Evolutionary conservation across 176 grass and related monocot species (phyloP).

Genomic region (Elymus sibiricus): DNA sequence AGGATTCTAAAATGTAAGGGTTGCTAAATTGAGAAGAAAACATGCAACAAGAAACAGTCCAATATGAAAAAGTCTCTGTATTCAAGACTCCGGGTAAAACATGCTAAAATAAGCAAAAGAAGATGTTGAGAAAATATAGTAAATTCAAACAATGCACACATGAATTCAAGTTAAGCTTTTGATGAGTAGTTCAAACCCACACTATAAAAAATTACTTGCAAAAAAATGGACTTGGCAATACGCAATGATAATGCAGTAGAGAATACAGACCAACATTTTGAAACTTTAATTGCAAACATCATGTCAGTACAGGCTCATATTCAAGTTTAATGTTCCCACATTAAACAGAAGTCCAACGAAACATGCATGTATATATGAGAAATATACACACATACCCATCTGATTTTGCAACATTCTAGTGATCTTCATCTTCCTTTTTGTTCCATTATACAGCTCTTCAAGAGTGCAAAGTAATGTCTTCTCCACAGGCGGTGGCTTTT

Average conservation of each 20-base stretch:
- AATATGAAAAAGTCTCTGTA: not conserved
- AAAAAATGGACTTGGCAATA: not conserved
- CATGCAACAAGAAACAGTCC: not conserved
- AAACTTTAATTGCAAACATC: not conserved
- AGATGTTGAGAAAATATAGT: not conserved
- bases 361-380: not conserved
- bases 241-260: not conserved
- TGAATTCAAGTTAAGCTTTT: not conserved
- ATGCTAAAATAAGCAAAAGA: not conserved
- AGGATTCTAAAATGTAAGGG: not conserved
- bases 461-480: slow-evolving; percentile 49
- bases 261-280: not conserved
- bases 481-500: slow-evolving; percentile 40
- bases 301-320: not conserved
- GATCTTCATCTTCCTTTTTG: slow-evolving; percentile 71
- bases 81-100: not conserved
- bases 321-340: not conserved
- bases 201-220: not conserved
- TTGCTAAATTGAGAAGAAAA: not conserved
- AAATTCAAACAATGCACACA: not conserved
- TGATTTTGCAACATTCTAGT: slow-evolving; percentile 48
- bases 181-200: not conserved
- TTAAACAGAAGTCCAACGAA: not conserved
- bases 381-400: slow-evolving; percentile 39
- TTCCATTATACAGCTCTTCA: slow-evolving; percentile 68